phyloP scores from a whole-genome alignment of 2,329 filamentous ascomycete species.

The Trichoderma breve region DNA sequence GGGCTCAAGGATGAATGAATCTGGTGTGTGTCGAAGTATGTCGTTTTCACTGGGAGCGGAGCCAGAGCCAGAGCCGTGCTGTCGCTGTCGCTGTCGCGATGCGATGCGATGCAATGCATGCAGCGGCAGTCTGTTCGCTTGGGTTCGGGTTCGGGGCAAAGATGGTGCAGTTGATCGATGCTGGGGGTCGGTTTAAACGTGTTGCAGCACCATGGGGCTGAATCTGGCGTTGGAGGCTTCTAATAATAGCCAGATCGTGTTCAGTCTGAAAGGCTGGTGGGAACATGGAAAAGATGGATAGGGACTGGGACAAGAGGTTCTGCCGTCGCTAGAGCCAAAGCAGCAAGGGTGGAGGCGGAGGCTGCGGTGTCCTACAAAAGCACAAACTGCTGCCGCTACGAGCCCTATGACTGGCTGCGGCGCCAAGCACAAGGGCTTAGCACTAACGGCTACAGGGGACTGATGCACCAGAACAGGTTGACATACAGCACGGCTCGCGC shows the following conservation, averaged over 20 bases:
- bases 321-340: neutral
- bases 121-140: constrained; percentile 13
- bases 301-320: constrained; percentile 3
- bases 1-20: neutral
- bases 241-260: constrained; percentile 52
- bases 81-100: constrained; percentile 7
- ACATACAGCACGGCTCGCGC: neutral
- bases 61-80: constrained; percentile 5
- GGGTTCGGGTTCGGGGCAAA: neutral
- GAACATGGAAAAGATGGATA: constrained; percentile 23
- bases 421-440: neutral
- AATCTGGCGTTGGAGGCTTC: constrained; percentile 50
- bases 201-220: constrained; percentile 44
- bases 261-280: constrained; percentile 29
- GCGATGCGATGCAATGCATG: neutral
- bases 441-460: neutral
- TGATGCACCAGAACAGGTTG: neutral
- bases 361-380: neutral
- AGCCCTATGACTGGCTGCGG: constrained; percentile 11
- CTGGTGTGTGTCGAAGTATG: neutral
- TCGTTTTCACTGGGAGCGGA: neutral
- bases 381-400: neutral
- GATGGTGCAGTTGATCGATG: constrained; percentile 20
- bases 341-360: constrained; percentile 15
- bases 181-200: constrained; percentile 22